Evolutionary conservation across 2,329 filamentous ascomycete genomes (phyloP), one percentile per base, ranked within the genome.

Genomic region (Colletotrichum cuscutae): DNA sequence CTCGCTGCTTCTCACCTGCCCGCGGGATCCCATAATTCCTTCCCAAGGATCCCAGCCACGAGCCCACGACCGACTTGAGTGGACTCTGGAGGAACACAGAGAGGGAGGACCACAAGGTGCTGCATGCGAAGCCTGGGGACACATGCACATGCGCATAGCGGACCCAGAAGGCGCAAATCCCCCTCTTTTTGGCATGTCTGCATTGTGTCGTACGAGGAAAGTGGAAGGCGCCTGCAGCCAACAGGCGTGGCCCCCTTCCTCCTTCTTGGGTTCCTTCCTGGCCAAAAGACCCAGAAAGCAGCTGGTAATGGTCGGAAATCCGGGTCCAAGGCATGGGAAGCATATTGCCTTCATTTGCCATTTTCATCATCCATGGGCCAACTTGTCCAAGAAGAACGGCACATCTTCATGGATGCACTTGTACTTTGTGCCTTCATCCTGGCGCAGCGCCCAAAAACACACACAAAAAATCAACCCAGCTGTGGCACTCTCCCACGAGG

Each of bases 101-200:
- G 32, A 13, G 37, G 13, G 13, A 42, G 37, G 37, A 42, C 58
- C 24, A 61, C 24, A 49, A 62, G 37, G 19, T 62, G 52, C 53
- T 49, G 26, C 67, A 70, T 42, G 28, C 53, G 54, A 68, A 71
- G 58, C 35, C 32, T 56, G 62, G 64, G 68, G 54, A 42, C 42
- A 49, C 49, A 24, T 26, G 28, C n/a, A 24, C 32, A 26, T 24
- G 28, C 46, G 28, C 28, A 30, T 26, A 42, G 28, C 46, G 28
- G 46, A 30, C 26, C 54, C 30, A 22, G 49, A 57, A 57, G 30
- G 32, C n/a, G 61, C 13, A n/a, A 65, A 65, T 56, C 24, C 52
- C 62, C 52, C 52, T 57, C 32, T 28, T 63, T 63, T 24, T n/a
- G 13, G 42, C 9, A 53, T 54, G 46, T 49, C 46, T 26, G 28